Conservation (phyloP, 805 yeast genomes). For the Saccharomycopsis fermentans region DNA sequence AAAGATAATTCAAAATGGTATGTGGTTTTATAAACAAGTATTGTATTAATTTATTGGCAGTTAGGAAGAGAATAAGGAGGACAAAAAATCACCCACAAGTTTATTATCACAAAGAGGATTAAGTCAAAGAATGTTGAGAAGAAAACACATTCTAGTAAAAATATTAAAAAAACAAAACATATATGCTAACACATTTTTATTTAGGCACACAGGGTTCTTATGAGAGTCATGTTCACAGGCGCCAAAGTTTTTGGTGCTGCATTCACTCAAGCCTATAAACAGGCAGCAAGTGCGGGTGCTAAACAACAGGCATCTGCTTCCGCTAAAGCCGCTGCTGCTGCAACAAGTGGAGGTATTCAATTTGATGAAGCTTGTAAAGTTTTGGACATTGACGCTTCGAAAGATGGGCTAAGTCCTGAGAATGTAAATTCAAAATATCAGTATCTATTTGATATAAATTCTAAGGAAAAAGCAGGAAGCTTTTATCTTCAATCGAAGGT, state of each 20-base stretch:
- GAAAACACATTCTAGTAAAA: too few relatives aligned
- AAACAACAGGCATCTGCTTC: slow-evolving; percentile 47
- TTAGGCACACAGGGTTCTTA: slow-evolving; percentile 83
- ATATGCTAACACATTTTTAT: neutral
- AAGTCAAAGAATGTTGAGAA: too few relatives aligned
- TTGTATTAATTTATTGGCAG: neutral
- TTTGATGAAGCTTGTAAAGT: slow-evolving; percentile 89
- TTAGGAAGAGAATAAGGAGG: neutral
- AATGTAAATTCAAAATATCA: slow-evolving; percentile 62
- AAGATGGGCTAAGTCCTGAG: slow-evolving; percentile 42
- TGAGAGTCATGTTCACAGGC: slow-evolving; percentile 86
- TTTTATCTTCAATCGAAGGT: slow-evolving; percentile 91
- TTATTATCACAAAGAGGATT: too few relatives aligned
- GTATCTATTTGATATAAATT: slow-evolving; percentile 77
- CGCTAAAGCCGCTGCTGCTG: slow-evolving; percentile 33
- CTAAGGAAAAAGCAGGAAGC: slow-evolving; percentile 92
- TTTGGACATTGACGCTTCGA: slow-evolving; percentile 58
- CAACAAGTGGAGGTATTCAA: slow-evolving; percentile 66
- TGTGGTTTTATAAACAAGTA: neutral
- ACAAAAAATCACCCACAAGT: too few relatives aligned
- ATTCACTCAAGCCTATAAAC: slow-evolving; percentile 92
- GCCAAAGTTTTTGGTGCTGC: slow-evolving; percentile 95
- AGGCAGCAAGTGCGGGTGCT: slow-evolving; percentile 91
- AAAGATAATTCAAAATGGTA: neutral
- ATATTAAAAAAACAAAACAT: too few relatives aligned